These are phyloP conservation scores for Fusarium lateritium DNA, from an alignment of 2,329 filamentous ascomycete genomes.

Conservation along the genomic window DNA sequence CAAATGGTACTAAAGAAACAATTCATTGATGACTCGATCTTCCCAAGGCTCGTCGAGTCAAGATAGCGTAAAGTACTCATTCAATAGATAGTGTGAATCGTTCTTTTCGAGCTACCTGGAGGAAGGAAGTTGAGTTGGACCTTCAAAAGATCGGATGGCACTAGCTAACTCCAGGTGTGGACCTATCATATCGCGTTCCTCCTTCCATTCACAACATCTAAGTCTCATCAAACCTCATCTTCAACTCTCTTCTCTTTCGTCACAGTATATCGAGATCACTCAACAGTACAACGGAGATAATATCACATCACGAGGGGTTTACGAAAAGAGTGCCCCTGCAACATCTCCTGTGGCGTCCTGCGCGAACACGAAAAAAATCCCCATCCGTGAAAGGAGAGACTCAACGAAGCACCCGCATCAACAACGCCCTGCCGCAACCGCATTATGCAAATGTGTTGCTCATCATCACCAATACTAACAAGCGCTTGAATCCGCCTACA, in stretches of 20 bases:
- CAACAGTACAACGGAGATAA: too few species aligned
- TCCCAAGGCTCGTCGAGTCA: too few species aligned
- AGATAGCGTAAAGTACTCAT: too few species aligned
- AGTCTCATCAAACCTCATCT: constrained; percentile 17
- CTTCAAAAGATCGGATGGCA: constrained; percentile 6
- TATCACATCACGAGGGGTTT: background rate
- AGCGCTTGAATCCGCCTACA: constrained; percentile 8
- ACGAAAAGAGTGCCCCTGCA: background rate
- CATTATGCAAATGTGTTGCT: constrained; percentile 17
- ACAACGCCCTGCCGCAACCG: constrained; percentile 12
- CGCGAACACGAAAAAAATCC: constrained; percentile 10
- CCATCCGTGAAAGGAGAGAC: constrained; percentile 7
- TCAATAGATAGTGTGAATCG: too few species aligned
- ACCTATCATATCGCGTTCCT: constrained; percentile 20
- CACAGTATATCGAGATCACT: background rate
- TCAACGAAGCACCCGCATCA: constrained; percentile 8
- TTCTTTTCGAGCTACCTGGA: background rate
- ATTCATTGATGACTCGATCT: too few species aligned
- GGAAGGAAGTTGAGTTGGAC: constrained; percentile 20
- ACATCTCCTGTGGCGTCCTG: background rate
- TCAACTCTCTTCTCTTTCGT: background rate
- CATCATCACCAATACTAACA: constrained; percentile 1
- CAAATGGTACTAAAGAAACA: too few species aligned
- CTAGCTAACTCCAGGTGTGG: background rate
- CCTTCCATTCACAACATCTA: constrained; percentile 19